phyloP scores from a whole-genome alignment of 352 stramenopile species.

The Saprolegnia parasitica region DNA sequence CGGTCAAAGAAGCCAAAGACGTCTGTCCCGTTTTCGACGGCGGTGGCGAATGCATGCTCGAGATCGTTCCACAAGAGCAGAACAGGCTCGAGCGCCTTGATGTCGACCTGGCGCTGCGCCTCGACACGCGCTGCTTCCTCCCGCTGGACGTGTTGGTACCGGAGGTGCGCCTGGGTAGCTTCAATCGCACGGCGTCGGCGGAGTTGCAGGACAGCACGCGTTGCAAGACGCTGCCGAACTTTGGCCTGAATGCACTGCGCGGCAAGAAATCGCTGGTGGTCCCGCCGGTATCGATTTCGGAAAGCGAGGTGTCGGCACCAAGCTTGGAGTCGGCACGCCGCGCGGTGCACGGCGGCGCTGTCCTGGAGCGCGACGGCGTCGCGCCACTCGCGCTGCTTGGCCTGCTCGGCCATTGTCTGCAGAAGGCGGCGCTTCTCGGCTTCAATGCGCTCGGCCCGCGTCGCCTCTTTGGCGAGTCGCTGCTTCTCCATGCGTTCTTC shows the following conservation, averaged over 20 bases:
- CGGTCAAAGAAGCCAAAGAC: constrained; percentile 25
- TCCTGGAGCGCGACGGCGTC: neutral
- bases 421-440: constrained; percentile 52
- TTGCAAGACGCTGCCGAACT: neutral
- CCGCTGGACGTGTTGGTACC: neutral
- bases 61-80: constrained; percentile 22
- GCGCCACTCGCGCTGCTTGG: constrained; percentile 24
- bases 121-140: neutral
- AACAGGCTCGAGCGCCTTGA: constrained; percentile 13
- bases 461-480: constrained; percentile 51
- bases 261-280: neutral
- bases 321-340: constrained; percentile 10
- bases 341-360: constrained; percentile 1
- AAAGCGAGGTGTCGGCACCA: constrained; percentile 23
- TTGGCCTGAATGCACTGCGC: constrained; percentile 3
- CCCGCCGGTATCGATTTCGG: neutral
- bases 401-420: constrained; percentile 25
- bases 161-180: neutral
- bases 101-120: neutral
- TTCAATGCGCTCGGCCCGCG: constrained; percentile 54
- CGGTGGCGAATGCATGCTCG: constrained; percentile 4
- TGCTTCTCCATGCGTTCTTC: constrained; percentile 61
- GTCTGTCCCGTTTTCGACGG: neutral
- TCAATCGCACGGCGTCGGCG: neutral
- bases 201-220: neutral